Percentiles rank a stretch among this genome's conserved stretches.
Conservation (phyloP, 768 basidiomycete genomes). For the Podaxis sp. region DNA sequence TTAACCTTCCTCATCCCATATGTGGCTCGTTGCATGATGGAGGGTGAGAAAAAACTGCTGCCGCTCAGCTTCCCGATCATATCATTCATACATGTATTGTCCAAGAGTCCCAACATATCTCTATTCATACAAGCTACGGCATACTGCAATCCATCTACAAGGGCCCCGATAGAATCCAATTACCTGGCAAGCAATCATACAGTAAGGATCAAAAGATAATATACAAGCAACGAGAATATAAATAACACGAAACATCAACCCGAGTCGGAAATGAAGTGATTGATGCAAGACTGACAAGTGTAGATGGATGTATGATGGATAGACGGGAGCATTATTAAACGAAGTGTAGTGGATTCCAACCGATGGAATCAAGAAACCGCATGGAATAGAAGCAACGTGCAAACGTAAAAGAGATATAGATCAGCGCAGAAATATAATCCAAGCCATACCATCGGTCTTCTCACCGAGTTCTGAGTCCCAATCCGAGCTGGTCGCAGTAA, state of each 20-base stretch:
- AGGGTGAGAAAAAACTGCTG: no score
- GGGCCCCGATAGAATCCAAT: background rate
- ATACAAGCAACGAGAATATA: background rate
- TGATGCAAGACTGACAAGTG: background rate
- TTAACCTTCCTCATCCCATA: no score
- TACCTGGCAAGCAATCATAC: background rate
- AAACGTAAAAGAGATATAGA: background rate
- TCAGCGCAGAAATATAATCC: background rate
- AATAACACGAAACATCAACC: background rate
- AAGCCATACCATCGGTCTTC: background rate
- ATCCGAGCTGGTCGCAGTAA: background rate
- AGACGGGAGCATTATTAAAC: background rate
- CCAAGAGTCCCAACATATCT: no score
- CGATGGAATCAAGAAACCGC: background rate
- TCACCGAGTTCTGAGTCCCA: background rate
- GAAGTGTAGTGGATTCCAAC: background rate
- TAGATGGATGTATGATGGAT: background rate
- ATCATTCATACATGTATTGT: no score
- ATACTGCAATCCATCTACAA: background rate
- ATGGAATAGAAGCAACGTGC: background rate
- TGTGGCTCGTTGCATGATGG: no score
- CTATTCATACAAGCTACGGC: no score
- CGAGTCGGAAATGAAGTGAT: background rate
- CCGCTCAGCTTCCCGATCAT: no score
- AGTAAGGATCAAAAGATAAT: background rate